These are phyloP conservation scores for Cystofilobasidium ferigula DNA, from an alignment of 768 basidiomycete species.

Conservation along the genomic window DNA sequence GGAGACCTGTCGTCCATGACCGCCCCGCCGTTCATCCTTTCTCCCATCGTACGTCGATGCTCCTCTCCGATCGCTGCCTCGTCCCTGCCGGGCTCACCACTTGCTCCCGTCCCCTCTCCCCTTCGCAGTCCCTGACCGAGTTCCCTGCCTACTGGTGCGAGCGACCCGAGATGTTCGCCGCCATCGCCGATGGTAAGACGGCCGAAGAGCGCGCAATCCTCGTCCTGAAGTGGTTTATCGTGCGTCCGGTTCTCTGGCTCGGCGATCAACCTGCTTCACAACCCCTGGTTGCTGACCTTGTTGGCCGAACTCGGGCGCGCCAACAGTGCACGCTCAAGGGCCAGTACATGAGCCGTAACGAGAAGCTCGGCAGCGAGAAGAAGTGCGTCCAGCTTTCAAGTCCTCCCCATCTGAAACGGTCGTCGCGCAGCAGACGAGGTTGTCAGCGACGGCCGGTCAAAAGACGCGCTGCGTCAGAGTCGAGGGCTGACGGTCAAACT, in stretches of 20 bases:
- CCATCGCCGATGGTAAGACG: conserved; percentile 64
- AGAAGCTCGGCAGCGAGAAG: conserved; percentile 93
- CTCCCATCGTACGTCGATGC: conserved; percentile 23
- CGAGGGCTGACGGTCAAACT: not conserved
- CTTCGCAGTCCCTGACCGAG: conserved; percentile 34
- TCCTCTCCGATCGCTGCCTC: too few relatives aligned
- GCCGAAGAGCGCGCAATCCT: conserved; percentile 63
- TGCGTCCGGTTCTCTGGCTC: conserved; percentile 39
- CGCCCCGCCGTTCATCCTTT: conserved; percentile 38
- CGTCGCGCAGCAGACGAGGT: too few relatives aligned
- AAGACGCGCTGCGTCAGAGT: not conserved
- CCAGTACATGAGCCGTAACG: conserved; percentile 78
- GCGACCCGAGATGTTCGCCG: conserved; percentile 76
- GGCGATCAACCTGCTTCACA: not conserved
- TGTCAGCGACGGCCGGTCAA: too few relatives aligned
- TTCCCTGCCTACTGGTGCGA: conserved; percentile 83
- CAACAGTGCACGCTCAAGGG: conserved; percentile 63
- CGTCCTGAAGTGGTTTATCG: conserved; percentile 93
- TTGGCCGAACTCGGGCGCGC: not conserved
- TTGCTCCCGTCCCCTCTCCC: conserved; percentile 68
- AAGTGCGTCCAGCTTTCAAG: conserved; percentile 46
- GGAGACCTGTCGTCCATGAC: conserved; percentile 39
- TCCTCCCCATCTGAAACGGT: not conserved
- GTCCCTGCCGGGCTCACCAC: not conserved
- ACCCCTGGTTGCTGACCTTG: not conserved